Base-by-base conservation (phyloP, 208 protist species). In the Phytomonas sp. region DNA sequence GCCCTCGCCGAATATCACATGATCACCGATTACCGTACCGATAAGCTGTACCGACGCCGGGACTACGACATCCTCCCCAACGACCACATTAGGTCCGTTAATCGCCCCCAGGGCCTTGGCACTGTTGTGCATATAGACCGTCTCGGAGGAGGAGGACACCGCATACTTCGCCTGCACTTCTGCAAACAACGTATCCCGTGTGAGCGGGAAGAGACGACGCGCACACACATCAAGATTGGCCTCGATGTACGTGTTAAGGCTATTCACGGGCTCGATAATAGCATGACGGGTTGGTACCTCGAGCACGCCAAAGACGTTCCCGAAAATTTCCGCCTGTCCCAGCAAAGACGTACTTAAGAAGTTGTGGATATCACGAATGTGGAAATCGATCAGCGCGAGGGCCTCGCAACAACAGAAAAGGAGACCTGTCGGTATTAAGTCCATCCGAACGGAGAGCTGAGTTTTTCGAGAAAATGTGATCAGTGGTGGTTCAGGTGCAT, bases 151-250 rank as follows among this genome's bases (percentile, higher is more conserved):
- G 6, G 78, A 76, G 12, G 85, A 84, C 29, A 92, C 83, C 30
- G 87, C 81, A 74, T 94, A 95, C 30, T 69, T 69, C n/a, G 80
- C 80, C 32, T 78, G 49, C 68, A 74, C 77, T 67, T 93, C 88
- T 10, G 86, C 86, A 73, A 95, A 95, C 63, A 78, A 83, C 75
- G 78, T 91, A 68, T 95, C 91, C 6, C 88, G 86, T 5, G 84
- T 94, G 62, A 93, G 79, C 12, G 91, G 91, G 63, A 86, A 92
- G 33, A 95, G 80, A 0, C 80, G 82, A 16, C 91, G 86, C 19
- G 74, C 80, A 67, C 86, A 91, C 11, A 95, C 81, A 42, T 89
- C 87, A 32, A 90, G 69, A 71, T 93, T 95, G 40, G 80, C 76
- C 49, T 89, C 80, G 37, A 95, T 79, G 72, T 94, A 95, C n/a